phyloP scores from a whole-genome alignment of 345 rosid genomes.

The Turnera subulata region DNA sequence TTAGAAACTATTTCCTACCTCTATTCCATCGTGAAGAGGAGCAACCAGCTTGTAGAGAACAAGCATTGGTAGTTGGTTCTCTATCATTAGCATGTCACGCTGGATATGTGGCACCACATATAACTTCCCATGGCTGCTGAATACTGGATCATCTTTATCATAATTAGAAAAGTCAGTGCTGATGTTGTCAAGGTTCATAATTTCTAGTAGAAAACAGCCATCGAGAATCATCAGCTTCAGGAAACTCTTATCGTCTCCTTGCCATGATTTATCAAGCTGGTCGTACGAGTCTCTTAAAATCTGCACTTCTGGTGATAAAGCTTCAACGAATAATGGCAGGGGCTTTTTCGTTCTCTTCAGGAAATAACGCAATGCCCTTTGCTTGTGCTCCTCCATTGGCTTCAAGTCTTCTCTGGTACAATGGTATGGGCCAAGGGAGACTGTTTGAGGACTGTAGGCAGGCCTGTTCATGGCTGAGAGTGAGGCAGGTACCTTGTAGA shows the following conservation, averaged over 20 bases:
- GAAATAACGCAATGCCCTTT: conserved; percentile 33
- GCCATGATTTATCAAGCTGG: conserved; percentile 24
- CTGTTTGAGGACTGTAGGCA: conserved; percentile 36
- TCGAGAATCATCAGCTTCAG: conserved; percentile 46
- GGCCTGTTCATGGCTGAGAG: conserved; percentile 25
- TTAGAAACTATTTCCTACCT: conserved; percentile 10
- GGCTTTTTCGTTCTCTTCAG: conserved; percentile 26
- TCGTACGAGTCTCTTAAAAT: conserved; percentile 29
- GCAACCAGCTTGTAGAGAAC: conserved; percentile 27
- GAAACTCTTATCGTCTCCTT: conserved; percentile 8
- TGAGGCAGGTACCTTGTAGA: conserved; percentile 34
- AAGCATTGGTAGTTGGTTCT: conserved; percentile 47
- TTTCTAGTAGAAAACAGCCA: conserved; percentile 54
- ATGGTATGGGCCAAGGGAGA: conserved; percentile 48
- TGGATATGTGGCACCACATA: conserved; percentile 31
- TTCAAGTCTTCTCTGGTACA: conserved; percentile 20
- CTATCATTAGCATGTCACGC: conserved; percentile 52
- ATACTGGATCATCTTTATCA: conserved; percentile 37
- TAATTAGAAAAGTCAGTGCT: no score
- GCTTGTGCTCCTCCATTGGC: conserved; percentile 44
- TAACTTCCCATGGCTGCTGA: conserved; percentile 42
- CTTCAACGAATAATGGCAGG: conserved; percentile 10
- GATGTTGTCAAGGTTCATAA: no score
- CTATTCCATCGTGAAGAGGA: conserved; percentile 16
- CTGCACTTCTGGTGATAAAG: conserved; percentile 19